phyloP scores from a whole-genome alignment of 495 filamentous ascomycete genomes.

The Penicillium manginii region DNA sequence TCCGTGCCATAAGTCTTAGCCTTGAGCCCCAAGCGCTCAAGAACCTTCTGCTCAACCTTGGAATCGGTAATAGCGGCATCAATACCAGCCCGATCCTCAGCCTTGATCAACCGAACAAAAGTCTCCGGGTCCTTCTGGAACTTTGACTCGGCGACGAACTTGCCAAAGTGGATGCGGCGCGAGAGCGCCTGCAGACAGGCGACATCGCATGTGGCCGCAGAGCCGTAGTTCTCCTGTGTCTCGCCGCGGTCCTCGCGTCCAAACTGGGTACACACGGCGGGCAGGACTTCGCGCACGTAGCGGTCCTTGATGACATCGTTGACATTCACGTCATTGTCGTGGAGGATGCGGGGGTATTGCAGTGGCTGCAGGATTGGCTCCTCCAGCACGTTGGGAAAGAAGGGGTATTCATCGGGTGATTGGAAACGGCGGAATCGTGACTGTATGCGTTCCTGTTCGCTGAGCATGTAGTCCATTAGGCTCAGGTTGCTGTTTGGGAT shows the following conservation, averaged over 20 bases:
- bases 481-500: constrained; percentile 74
- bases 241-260: constrained; percentile 79
- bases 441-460: constrained; percentile 85
- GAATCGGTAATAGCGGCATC: constrained; percentile 88
- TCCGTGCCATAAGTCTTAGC: constrained; percentile 95
- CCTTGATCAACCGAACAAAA: constrained; percentile 80
- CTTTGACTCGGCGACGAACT: constrained; percentile 99
- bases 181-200: constrained; percentile 88
- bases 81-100: constrained; percentile 76
- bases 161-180: constrained; percentile 93
- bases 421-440: constrained; percentile 95
- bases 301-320: constrained; percentile 83
- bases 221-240: constrained; percentile 92
- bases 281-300: constrained; percentile 84
- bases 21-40: constrained; percentile 86
- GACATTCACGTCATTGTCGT: constrained; percentile 89
- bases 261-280: constrained; percentile 74
- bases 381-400: constrained; percentile 85
- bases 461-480: constrained; percentile 92
- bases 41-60: constrained; percentile 87
- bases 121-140: constrained; percentile 80
- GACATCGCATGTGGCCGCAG: constrained; percentile 89
- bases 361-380: constrained; percentile 84
- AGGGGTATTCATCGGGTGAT: constrained; percentile 95
- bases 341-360: constrained; percentile 87